Base-by-base conservation (phyloP, 495 filamentous ascomycete species). In the Saxispiralis lemnorum region DNA sequence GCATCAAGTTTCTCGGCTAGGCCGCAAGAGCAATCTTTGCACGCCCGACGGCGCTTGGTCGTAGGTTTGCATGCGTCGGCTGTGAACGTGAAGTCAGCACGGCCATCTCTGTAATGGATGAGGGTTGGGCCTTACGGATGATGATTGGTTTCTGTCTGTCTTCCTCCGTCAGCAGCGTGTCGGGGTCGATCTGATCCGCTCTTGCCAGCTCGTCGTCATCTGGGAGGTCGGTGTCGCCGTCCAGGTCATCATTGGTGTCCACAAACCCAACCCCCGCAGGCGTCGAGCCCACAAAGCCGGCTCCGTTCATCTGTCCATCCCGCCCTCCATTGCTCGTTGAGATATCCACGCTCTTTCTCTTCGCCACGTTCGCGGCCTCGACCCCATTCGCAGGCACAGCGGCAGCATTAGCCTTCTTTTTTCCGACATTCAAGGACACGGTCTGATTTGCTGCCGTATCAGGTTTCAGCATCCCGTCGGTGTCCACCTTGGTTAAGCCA, bases 11-110 rank as follows among this genome's bases (percentile, higher is more conserved):
- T 68, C 51, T 80, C 69, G 2, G 81, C 79, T 3, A 97, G 70
- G 32, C 92, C 89, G 55, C 89, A 97, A 4, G 83, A 92, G 66
- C 89, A 97, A 65, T 97, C 89, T 63, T 96, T 96, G 67, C 89
- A 97, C 44, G 89, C 86, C 42, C 85, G 74, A 46, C 87, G 76
- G 51, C 86, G 78, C 65, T 89, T 88, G 44, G 82, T 49, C 39
- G 48, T 53, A 15, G 50, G 50, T 39, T 53, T 53, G 50, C 50
- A 53, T 7, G 50, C 50, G 10, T 53, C 50, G 20, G 50, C 50
- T 52, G 40, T 13, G 18, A 16, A 7, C 6, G 12, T 11, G 14
- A 17, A 18, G 44, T 52, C 31, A 55, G 52, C 40, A 15, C 2
- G 11, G 15, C 13, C 14, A 15, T 7, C 18, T 18, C 7, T 24